A percentile compares a stretch with the other conserved stretches of the same genome.
phyloP scores from a whole-genome alignment of 108 stramenopile genomes.

The Schizochytrium sp. region DNA sequence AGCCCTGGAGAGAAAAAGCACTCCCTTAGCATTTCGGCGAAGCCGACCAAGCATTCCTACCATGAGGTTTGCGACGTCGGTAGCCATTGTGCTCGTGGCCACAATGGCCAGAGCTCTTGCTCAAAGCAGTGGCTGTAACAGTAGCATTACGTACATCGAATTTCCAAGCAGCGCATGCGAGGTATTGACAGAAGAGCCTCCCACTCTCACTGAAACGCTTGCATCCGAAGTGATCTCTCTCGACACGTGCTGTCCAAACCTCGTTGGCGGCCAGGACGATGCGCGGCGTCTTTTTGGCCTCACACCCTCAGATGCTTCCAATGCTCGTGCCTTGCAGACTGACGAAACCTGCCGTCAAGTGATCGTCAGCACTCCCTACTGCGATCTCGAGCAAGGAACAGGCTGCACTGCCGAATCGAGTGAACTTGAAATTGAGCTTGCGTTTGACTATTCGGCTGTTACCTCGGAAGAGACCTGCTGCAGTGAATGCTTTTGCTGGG shows the following conservation, averaged over 20 bases:
- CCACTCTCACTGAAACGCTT: background rate
- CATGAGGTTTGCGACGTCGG: background rate
- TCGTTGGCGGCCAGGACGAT: background rate
- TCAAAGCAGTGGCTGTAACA: background rate
- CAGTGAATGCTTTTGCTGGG: background rate
- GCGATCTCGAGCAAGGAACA: background rate
- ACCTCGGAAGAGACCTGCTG: background rate
- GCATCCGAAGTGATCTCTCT: background rate
- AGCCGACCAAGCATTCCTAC: no score
- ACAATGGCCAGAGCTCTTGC: background rate
- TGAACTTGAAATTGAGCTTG: background rate
- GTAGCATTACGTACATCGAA: background rate
- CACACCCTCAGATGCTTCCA: background rate
- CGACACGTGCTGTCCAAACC: background rate
- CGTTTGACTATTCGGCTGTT: background rate
- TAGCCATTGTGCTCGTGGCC: background rate
- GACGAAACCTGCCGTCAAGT: background rate
- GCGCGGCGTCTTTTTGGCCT: background rate
- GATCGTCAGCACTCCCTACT: background rate
- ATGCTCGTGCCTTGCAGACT: background rate
- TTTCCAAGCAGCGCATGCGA: background rate
- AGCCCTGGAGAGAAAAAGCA: no score
- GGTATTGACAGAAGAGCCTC: background rate
- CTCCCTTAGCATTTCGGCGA: no score
- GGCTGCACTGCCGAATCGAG: background rate